A percentile compares a stretch with the other conserved stretches of the same genome.
These are phyloP conservation scores for Pelargonium nanum DNA, from an alignment of 345 rosid species.

Conservation along the genomic window DNA sequence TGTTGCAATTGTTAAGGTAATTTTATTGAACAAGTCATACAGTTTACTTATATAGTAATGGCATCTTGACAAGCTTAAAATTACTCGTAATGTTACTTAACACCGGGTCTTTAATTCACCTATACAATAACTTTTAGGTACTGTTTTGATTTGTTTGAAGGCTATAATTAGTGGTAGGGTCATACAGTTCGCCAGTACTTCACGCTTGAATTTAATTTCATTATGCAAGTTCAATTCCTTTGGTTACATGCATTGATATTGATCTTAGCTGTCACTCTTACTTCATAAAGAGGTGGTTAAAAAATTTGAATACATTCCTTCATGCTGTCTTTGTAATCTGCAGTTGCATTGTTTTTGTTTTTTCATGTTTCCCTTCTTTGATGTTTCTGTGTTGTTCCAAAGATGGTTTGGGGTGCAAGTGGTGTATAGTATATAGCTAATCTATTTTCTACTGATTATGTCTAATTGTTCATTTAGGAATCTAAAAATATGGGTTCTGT, in stretches of 20 bases:
- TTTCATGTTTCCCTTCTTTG: background rate
- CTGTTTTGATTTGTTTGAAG: background rate
- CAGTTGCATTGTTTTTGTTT: background rate
- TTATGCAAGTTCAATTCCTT: background rate
- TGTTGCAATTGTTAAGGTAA: conserved; percentile 95
- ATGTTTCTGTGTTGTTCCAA: background rate
- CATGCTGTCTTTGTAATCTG: background rate
- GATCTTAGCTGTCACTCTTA: background rate
- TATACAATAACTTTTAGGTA: background rate
- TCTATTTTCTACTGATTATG: too few species aligned
- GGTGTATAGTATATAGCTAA: background rate
- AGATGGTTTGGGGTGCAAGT: background rate
- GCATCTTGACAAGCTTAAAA: background rate
- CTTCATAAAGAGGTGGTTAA: background rate
- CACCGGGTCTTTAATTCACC: background rate
- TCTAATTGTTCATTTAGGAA: too few species aligned
- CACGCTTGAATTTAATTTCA: background rate
- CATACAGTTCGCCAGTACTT: background rate
- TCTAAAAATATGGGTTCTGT: too few species aligned
- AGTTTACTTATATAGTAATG: background rate
- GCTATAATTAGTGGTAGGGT: background rate
- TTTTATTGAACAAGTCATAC: background rate
- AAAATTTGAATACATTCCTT: background rate
- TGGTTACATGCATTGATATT: background rate
- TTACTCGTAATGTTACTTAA: background rate